Base-by-base conservation (phyloP, 1,284 basidiomycete genomes). In the Ustilago shanxiensis region DNA sequence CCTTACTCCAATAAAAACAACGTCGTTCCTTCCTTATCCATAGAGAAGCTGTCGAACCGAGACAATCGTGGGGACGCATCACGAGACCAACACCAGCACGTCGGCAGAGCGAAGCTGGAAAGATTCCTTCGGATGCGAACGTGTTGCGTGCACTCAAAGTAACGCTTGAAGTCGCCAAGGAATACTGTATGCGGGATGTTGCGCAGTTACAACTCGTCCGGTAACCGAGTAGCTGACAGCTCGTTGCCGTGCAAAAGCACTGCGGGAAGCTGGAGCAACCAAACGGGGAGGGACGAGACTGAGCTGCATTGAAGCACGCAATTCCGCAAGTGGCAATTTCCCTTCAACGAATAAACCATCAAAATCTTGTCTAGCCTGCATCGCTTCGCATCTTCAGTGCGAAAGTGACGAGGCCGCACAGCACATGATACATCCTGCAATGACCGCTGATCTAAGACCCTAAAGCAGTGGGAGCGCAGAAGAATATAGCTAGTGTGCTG, bases 151-250 rank as follows among this genome's bases (percentile, higher is more conserved):
- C 11, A 29, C 13, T 49, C 24, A 9, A 49, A 4, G 47, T 1
- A 14, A 28, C 6, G 24, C 13, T 28, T 28, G 8, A 0, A 28
- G 45, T 18, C 14, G 24, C 22, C 13, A 28, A 24, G n/a, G n/a
- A 24, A 14, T 14, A 1, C 6, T 26, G 47, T 13, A 26, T 28
- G 26, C 2, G 47, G 14, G 10, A 22, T 41, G 18, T 33, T 39
- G 22, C 10, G 33, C 51, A 29, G 41, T 13, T 24, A 44, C 24
- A 24, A 6, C 29, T 57, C 64, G 16, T 49, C 57, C 64, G 70
- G 60, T 72, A 72, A 22, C 70, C 64, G 64, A 64, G 49, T 58
- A 59, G 65, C 70, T 72, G 64, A 57, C 60, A 67, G 60, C 45
- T 55, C 18, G 5, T 11, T 22, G 41, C 35, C 1, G 29, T 26